A percentile compares a stretch with the other conserved stretches of the same genome.
Conservation (phyloP, 305 asterid genomes). For the Caryopteris hybrid region DNA sequence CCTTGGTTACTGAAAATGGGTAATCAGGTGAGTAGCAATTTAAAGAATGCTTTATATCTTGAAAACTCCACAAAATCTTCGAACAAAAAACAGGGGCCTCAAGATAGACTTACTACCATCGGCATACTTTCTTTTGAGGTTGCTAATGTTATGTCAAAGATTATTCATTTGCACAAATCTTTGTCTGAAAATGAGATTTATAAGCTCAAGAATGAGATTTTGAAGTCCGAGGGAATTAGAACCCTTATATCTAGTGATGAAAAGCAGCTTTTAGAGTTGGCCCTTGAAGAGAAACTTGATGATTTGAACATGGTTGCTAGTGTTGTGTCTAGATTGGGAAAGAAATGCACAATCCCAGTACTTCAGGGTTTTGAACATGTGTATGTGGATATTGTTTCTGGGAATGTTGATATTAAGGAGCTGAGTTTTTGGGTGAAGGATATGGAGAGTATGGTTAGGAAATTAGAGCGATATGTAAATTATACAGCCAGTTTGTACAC, state of each 20-base stretch:
- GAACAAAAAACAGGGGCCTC: slow-evolving; percentile 29
- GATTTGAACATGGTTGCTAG: slow-evolving; percentile 73
- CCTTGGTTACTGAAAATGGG: slow-evolving; percentile 82
- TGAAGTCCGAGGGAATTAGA: slow-evolving; percentile 56
- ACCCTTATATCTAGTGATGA: slow-evolving; percentile 67
- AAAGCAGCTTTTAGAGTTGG: slow-evolving; percentile 56
- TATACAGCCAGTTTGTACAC: slow-evolving; percentile 52
- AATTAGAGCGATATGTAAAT: slow-evolving; percentile 70
- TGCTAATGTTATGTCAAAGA: slow-evolving; percentile 88
- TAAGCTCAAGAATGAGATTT: slow-evolving; percentile 76
- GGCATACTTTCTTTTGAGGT: slow-evolving; percentile 96
- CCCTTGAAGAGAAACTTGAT: slow-evolving; percentile 68
- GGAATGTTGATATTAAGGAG: slow-evolving; percentile 63
- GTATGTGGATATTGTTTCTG: slow-evolving; percentile 70
- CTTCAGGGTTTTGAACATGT: slow-evolving; percentile 94
- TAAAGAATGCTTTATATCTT: slow-evolving; percentile 62
- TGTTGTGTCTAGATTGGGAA: slow-evolving; percentile 86
- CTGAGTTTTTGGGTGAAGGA: slow-evolving; percentile 84
- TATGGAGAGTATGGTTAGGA: slow-evolving; percentile 82
- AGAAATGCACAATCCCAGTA: slow-evolving; percentile 77
- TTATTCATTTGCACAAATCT: slow-evolving; percentile 76
- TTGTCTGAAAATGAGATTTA: slow-evolving; percentile 49
- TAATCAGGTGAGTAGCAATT: slow-evolving; percentile 84
- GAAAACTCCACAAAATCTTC: slow-evolving; percentile 51
- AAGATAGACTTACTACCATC: slow-evolving; percentile 40